These are phyloP conservation scores for Cyclostephanos invisitatus DNA, from an alignment of 108 stramenopile species.

Conservation along the genomic window DNA sequence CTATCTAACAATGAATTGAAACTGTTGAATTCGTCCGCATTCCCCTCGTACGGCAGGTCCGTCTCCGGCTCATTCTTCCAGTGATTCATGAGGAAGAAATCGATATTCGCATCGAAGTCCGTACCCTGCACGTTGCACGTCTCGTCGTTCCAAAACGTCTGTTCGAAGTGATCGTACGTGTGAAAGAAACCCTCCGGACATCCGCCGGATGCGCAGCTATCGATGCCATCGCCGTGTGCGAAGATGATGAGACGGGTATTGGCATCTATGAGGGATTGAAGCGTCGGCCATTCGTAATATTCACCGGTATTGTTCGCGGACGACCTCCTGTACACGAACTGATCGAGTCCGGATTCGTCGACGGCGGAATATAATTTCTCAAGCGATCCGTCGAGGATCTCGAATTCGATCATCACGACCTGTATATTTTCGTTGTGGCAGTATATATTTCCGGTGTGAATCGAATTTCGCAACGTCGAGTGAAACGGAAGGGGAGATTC, in stretches of 20 bases:
- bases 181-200: constrained; percentile 29
- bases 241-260: constrained; percentile 30
- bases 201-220: not conserved
- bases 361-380: constrained; percentile 14
- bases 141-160: constrained; percentile 15
- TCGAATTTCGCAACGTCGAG: too few species aligned
- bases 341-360: constrained; percentile 17
- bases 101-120: constrained; percentile 4
- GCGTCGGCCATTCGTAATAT: constrained; percentile 29
- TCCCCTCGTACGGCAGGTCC: constrained; percentile 16
- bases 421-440: not conserved
- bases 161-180: constrained; percentile 26
- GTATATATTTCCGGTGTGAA: too few species aligned
- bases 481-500: too few species aligned
- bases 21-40: constrained; percentile 45
- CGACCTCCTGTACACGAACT: constrained; percentile 12
- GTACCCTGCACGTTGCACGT: constrained; percentile 9
- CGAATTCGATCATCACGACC: constrained; percentile 54
- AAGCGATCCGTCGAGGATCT: constrained; percentile 42
- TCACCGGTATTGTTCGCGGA: not conserved
- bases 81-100: constrained; percentile 60
- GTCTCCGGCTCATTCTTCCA: constrained; percentile 34
- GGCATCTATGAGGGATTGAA: constrained; percentile 33
- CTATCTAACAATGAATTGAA: constrained; percentile 30
- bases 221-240: constrained; percentile 6